Evolutionary conservation across 352 stramenopile genomes (phyloP).

Genomic region (Lagenidium giganteum): DNA sequence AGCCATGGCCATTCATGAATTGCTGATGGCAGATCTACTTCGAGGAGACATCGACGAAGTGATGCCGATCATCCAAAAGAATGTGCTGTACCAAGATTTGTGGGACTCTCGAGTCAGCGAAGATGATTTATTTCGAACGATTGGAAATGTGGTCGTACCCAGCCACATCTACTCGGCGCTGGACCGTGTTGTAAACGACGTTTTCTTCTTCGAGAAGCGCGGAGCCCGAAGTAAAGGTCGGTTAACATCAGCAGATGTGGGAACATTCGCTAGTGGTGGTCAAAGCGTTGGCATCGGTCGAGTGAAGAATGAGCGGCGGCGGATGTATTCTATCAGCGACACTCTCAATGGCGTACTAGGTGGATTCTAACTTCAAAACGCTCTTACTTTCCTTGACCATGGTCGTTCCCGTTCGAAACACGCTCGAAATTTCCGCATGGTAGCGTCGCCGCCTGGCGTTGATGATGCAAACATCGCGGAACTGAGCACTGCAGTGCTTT

Average conservation of each 20-base stretch:
- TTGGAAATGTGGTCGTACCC: slow-evolving; percentile 55
- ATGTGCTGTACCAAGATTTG: slow-evolving; percentile 47
- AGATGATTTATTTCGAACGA: slow-evolving; percentile 63
- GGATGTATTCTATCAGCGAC: slow-evolving; percentile 77
- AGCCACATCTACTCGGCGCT: slow-evolving; percentile 64
- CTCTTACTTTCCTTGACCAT: too few species aligned
- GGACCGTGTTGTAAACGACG: slow-evolving; percentile 75
- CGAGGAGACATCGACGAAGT: slow-evolving; percentile 65
- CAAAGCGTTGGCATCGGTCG: slow-evolving; percentile 68
- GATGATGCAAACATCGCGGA: too few species aligned
- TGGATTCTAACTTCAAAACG: slow-evolving; percentile 34
- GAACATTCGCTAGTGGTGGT: slow-evolving; percentile 34
- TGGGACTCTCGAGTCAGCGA: slow-evolving; percentile 59
- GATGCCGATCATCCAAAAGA: slow-evolving; percentile 71
- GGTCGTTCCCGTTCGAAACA: too few species aligned
- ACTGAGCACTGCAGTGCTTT: too few species aligned
- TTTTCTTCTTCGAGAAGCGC: slow-evolving; percentile 84
- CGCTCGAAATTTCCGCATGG: too few species aligned
- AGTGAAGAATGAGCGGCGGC: slow-evolving; percentile 56
- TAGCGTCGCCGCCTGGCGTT: too few species aligned
- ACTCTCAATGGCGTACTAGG: slow-evolving; percentile 69
- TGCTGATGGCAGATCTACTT: slow-evolving; percentile 51
- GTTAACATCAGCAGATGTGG: slow-evolving; percentile 18
- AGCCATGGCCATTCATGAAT: slow-evolving; percentile 74
- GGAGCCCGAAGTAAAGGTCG: slow-evolving; percentile 11